Conservation (phyloP, 1,139 yeast genomes). For the Taiozyma sp. region DNA sequence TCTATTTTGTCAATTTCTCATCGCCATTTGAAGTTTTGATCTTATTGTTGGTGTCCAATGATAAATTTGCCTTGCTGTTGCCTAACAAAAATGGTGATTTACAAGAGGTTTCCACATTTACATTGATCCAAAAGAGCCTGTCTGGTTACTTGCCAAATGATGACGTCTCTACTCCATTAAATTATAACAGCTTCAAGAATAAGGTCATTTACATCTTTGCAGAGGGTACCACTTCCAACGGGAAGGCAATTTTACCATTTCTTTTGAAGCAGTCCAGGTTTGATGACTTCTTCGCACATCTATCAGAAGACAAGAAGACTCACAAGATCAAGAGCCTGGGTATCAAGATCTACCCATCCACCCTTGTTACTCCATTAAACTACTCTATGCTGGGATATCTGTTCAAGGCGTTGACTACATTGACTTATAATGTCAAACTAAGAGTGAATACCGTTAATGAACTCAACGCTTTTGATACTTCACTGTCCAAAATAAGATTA, state of each 20-base stretch:
- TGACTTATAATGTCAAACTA: constrained; percentile 25
- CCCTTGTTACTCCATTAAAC: constrained; percentile 27
- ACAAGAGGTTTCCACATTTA: constrained; percentile 31
- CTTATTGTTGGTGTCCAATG: constrained; percentile 30
- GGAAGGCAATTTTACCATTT: constrained; percentile 53
- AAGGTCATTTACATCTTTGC: constrained; percentile 46
- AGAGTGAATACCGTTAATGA: constrained; percentile 24
- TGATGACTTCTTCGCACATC: constrained; percentile 18
- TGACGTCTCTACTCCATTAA: neutral
- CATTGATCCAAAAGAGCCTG: constrained; percentile 35
- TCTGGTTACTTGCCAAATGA: constrained; percentile 8
- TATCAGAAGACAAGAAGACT: constrained; percentile 10
- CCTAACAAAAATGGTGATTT: constrained; percentile 39
- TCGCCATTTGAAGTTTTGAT: constrained; percentile 52
- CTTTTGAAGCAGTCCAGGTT: constrained; percentile 20
- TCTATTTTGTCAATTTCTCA: constrained; percentile 48
- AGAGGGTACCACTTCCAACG: constrained; percentile 72
- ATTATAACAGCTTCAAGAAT: constrained; percentile 20
- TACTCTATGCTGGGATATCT: constrained; percentile 14
- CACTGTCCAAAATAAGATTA: constrained; percentile 28
- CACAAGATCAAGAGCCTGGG: constrained; percentile 39
- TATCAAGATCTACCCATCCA: constrained; percentile 37
- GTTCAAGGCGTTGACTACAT: constrained; percentile 18
- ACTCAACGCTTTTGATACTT: constrained; percentile 11
- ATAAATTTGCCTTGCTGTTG: constrained; percentile 37